Base-by-base conservation (phyloP, 805 yeast species). In the Saturnispora gosingensis region DNA sequence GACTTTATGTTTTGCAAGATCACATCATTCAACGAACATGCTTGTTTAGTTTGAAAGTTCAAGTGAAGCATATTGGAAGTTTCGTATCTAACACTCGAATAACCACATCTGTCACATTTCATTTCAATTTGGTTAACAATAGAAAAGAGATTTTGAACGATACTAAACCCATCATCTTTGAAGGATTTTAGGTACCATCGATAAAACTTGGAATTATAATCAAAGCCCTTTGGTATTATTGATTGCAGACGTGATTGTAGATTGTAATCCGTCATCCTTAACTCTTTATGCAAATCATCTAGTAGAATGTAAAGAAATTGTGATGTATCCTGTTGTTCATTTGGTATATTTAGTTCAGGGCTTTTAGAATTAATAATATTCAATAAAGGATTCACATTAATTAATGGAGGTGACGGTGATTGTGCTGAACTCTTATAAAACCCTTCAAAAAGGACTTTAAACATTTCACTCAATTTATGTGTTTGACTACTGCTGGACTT, bases 271-370 rank as follows among this genome's bases (percentile, higher is more conserved):
- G n/a, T 43, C 9, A 49, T 11, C 39, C 59, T 61, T 50, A 85
- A 63, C 59, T 86, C 95, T 46, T 81, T 81, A 62, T 86, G 91
- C 11, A 86, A 63, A 55, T 80, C 73, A 60, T 83, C 90, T 56
- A 85, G 67, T 10, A 85, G 56, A 54, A 85, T 78, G 62, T 84
- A 72, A 43, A 86, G 65, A 59, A 84, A 84, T 58, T 86, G 93
- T 50, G 85, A 88, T 1, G 90, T 82, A 63, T 86, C 95, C 61
- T 86, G 93, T 59, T 86, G 95, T 59, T 83, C 88, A 57, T 75
- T 66, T 0, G 91, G 91, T 11, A 85, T 83, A 56, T 72, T 69
- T 50, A 84, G 73, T 58, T 82, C 87, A 0, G 89, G 89, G 56
- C 83, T 79, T 22, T 83, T 60, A 1, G 71, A 64, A 45, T 81